Percentiles rank a stretch among this genome's conserved stretches.
These are phyloP conservation scores for Pyrenochaeta sp. DNA, from an alignment of 2,329 filamentous ascomycete species.

Conservation along the genomic window DNA sequence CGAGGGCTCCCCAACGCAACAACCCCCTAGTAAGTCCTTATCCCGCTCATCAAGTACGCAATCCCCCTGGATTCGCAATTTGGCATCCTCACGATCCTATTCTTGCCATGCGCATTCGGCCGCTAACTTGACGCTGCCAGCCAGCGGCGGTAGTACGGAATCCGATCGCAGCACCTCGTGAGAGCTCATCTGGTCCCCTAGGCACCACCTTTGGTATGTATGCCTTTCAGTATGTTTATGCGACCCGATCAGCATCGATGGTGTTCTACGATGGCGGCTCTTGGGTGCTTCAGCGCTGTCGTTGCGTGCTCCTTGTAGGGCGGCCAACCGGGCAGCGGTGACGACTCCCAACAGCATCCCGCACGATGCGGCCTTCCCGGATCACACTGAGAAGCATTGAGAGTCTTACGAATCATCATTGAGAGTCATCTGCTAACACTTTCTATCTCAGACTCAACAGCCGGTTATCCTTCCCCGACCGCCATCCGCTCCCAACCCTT, in stretches of 20 bases:
- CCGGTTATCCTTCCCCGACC: constrained; percentile 39
- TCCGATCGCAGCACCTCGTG: constrained; percentile 40
- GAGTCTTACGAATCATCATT: constrained; percentile 26
- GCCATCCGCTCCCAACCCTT: constrained; percentile 44
- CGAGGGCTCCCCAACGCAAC: constrained; percentile 31
- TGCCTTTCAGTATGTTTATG: constrained; percentile 37
- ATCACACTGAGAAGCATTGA: constrained; percentile 28
- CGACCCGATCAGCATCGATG: constrained; percentile 36
- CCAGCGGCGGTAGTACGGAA: constrained; percentile 49
- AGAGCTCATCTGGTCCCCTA: constrained; percentile 33
- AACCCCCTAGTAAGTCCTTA: constrained; percentile 34
- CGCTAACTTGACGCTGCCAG: constrained; percentile 45
- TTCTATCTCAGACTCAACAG: constrained; percentile 27
- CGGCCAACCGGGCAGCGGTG: constrained; percentile 43
- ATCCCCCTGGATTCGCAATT: constrained; percentile 17
- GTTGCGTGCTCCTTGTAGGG: constrained; percentile 40
- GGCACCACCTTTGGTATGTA: constrained; percentile 45
- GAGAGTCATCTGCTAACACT: constrained; percentile 33
- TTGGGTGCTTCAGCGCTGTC: constrained; percentile 30
- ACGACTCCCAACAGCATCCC: constrained; percentile 36
- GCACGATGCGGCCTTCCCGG: constrained; percentile 25
- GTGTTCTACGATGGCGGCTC: constrained; percentile 25
- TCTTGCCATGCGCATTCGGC: constrained; percentile 31
- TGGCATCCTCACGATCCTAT: constrained; percentile 19
- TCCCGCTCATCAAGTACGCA: constrained; percentile 25